Conservation (phyloP, 164 flowering plant species). For the Dillenia turbinata region DNA sequence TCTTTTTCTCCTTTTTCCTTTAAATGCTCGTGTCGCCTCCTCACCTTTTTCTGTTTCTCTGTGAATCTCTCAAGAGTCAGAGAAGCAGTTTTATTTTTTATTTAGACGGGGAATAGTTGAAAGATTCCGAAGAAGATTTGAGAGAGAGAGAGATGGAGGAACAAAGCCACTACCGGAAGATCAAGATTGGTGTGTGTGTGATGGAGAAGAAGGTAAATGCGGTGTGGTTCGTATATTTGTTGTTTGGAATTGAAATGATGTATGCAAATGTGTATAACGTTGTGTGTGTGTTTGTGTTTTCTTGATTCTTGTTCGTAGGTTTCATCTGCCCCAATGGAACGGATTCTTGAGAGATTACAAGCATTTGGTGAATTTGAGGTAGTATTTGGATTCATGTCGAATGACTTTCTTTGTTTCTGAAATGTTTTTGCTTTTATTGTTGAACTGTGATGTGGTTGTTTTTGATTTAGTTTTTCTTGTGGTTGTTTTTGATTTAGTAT, state of each 20-base stretch:
- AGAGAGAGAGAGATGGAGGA: slow-evolving; percentile 19
- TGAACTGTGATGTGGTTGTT: not conserved
- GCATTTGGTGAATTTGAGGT: slow-evolving; percentile 99
- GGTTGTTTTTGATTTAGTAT: not conserved
- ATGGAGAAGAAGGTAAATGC: slow-evolving; percentile 99
- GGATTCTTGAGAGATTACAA: slow-evolving; percentile 49
- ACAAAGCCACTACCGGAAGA: slow-evolving; percentile 31
- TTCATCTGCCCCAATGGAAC: slow-evolving; percentile 23
- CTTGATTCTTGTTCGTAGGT: not conserved
- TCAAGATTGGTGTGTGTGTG: slow-evolving; percentile 89
- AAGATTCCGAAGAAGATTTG: not conserved
- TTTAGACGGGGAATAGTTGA: too few species aligned
- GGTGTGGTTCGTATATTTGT: slow-evolving; percentile 75
- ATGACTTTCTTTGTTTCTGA: not conserved
- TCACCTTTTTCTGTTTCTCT: too few species aligned
- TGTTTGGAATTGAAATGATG: not conserved
- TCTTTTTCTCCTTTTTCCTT: too few species aligned
- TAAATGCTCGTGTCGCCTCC: too few species aligned
- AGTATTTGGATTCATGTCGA: not conserved
- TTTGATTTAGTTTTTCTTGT: too few species aligned
- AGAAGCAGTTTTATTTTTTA: too few species aligned
- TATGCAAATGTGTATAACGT: not conserved
- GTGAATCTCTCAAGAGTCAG: too few species aligned
- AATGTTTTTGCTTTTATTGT: not conserved
- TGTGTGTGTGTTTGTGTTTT: not conserved